phyloP scores from a whole-genome alignment of 306 rosid species.

The Vicia villosa region DNA sequence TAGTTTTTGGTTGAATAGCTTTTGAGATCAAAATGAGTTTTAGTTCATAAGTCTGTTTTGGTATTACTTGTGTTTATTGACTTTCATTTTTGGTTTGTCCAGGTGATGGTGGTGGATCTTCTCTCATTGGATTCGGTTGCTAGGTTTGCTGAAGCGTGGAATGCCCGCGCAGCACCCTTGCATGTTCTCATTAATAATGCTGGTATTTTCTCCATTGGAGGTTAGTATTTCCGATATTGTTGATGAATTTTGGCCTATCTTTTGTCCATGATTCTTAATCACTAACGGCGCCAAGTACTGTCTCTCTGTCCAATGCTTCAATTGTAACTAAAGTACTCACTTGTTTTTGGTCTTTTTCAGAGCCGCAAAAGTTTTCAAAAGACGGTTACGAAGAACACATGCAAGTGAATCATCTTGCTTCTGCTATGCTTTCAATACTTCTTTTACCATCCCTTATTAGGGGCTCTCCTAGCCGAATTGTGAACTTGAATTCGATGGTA shows the following conservation, averaged over 20 bases:
- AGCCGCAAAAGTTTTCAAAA: slow-evolving; percentile 85
- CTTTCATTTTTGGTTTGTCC: slow-evolving; percentile 37
- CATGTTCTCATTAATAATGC: slow-evolving; percentile 96
- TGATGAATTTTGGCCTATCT: slow-evolving; percentile 1
- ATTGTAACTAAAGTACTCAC: slow-evolving; percentile 23
- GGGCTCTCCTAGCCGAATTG: slow-evolving; percentile 95
- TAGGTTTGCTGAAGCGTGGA: slow-evolving; percentile 80
- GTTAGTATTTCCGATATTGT: slow-evolving; percentile 45
- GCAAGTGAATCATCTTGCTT: slow-evolving; percentile 99
- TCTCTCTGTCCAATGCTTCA: too few species aligned
- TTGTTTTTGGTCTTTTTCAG: slow-evolving; percentile 50
- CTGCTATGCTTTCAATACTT: slow-evolving; percentile 88
- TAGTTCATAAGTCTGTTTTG: background rate
- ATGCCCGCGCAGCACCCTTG: slow-evolving; percentile 84
- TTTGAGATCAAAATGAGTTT: slow-evolving; percentile 11
- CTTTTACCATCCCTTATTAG: slow-evolving; percentile 93
- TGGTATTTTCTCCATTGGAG: slow-evolving; percentile 96
- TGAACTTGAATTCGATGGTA: slow-evolving; percentile 87
- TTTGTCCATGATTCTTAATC: slow-evolving; percentile 26
- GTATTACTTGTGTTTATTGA: slow-evolving; percentile 25
- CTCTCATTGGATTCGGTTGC: slow-evolving; percentile 92
- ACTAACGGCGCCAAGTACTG: too few species aligned
- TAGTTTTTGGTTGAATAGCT: background rate
- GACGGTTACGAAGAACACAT: slow-evolving; percentile 94
- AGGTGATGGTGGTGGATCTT: slow-evolving; percentile 95